Base-by-base conservation (phyloP, 2,329 filamentous ascomycete genomes). In the Fusarium penzigii region DNA sequence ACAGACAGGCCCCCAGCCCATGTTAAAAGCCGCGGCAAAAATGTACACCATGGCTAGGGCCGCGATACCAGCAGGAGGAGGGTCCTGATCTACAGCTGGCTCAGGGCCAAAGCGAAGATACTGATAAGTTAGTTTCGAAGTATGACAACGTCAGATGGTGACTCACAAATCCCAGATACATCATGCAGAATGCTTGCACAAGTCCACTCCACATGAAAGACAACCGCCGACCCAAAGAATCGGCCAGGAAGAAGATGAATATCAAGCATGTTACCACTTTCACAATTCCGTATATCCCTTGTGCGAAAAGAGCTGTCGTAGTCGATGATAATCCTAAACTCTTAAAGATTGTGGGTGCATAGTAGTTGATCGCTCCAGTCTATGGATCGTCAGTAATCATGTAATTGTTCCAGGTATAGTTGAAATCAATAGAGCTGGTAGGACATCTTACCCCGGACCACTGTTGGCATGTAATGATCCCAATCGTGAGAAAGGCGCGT, bases 241-340 rank as follows among this genome's bases (percentile, higher is more conserved):
- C 86, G 20, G 82, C 83, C 9, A 81, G 78, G 58, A 87, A 82
- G 58, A 86, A 68, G 11, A 88, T 73, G 71, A 88, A 88, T 47
- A 76, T 70, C 6, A 79, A 73, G 59, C 83, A 87, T 16, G 82
- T 80, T 6, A 78, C 70, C 71, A 86, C 84, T 65, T 88, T 88
- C 38, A 88, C 81, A 39, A 88, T 78, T 7, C 85, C 85, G 63
- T 88, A 88, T 56, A 88, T 80, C 14, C 86, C 85, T 1, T 85
- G 87, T 2, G 86, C 84, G 63, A 88, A 86, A 6, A 88, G 78
- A 17, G 79, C 79, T n/a, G 78, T 78, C 17, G 76, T 69, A 3
- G 78, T 81, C 4, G 65, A 66, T 4, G 62, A 58, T 2, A 88
- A 72, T 8, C 85, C 85, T 3, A 88, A 70, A 52, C 78, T 74